phyloP scores from a whole-genome alignment of 768 basidiomycete genomes.

The Trametes villosa region DNA sequence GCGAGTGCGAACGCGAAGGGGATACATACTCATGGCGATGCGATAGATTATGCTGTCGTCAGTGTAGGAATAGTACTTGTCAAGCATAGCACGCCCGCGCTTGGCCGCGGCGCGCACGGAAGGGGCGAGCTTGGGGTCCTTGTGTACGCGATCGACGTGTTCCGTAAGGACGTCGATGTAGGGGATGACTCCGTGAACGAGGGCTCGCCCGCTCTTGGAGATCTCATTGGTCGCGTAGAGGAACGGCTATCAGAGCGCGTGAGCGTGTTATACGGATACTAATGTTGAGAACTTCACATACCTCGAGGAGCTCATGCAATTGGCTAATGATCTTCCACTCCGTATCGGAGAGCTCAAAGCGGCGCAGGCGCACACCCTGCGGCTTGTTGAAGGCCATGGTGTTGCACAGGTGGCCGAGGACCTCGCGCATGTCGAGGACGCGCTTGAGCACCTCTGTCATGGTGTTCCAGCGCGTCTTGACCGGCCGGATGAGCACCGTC shows the following conservation, averaged over 20 bases:
- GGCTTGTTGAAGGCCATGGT: conserved; percentile 22
- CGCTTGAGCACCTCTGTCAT: conserved; percentile 24
- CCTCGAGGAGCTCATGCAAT: conserved; percentile 25
- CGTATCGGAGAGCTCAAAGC: conserved; percentile 16
- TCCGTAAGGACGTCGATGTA: conserved; percentile 27
- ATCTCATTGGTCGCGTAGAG: not conserved
- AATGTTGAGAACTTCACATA: conserved; percentile 15
- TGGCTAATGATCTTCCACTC: conserved; percentile 30
- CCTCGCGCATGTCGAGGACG: conserved; percentile 21
- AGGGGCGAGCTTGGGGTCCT: conserved; percentile 4
- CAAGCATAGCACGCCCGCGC: not conserved
- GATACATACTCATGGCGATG: conserved; percentile 1
- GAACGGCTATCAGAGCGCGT: not conserved
- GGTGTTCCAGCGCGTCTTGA: conserved; percentile 35
- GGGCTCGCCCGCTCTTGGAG: conserved; percentile 3
- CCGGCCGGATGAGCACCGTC: conserved; percentile 21
- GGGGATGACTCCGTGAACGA: conserved; percentile 32
- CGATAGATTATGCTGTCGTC: not conserved
- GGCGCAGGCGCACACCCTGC: conserved; percentile 10
- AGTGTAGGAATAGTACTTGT: not conserved
- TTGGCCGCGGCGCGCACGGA: conserved; percentile 18
- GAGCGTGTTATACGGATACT: not conserved
- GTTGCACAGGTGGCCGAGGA: conserved; percentile 24
- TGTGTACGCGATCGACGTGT: conserved; percentile 13
- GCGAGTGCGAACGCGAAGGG: no score